phyloP scores from a whole-genome alignment of 2,329 filamentous ascomycete species.

The Stachybotrys elegans region DNA sequence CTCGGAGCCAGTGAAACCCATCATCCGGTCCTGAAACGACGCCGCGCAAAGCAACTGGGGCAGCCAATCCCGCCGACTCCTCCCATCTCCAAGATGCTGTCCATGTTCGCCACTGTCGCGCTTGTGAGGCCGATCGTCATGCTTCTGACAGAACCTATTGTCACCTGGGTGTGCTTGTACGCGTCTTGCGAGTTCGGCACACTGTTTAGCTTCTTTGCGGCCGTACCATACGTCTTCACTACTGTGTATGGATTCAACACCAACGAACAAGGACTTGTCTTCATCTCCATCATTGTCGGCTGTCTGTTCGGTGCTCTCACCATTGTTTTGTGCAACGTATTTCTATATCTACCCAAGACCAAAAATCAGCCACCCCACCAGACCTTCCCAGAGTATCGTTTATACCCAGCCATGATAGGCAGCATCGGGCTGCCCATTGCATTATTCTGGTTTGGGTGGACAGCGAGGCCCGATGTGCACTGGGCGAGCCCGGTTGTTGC shows the following conservation, averaged over 20 bases:
- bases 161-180: conserved; percentile 49
- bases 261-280: conserved; percentile 38
- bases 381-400: conserved; percentile 49
- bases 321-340: conserved; percentile 32
- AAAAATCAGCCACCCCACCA: conserved; percentile 24
- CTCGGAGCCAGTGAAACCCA: conserved; percentile 9
- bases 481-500: conserved; percentile 48
- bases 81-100: conserved; percentile 14
- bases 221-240: conserved; percentile 43
- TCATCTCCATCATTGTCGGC: conserved; percentile 40
- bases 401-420: conserved; percentile 56
- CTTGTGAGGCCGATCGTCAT: conserved; percentile 50
- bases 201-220: conserved; percentile 48
- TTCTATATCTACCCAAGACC: conserved; percentile 35
- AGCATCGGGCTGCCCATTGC: conserved; percentile 46
- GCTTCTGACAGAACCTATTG: conserved; percentile 58
- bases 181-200: conserved; percentile 46
- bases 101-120: conserved; percentile 18
- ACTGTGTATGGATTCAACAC: conserved; percentile 37
- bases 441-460: conserved; percentile 59
- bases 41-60: conserved; percentile 1
- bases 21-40: conserved; percentile 8
- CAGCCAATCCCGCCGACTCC: conserved; percentile 6
- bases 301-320: conserved; percentile 37
- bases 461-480: conserved; percentile 35